Base-by-base conservation (phyloP, 1,284 basidiomycete genomes). In the Trametes pubescens region DNA sequence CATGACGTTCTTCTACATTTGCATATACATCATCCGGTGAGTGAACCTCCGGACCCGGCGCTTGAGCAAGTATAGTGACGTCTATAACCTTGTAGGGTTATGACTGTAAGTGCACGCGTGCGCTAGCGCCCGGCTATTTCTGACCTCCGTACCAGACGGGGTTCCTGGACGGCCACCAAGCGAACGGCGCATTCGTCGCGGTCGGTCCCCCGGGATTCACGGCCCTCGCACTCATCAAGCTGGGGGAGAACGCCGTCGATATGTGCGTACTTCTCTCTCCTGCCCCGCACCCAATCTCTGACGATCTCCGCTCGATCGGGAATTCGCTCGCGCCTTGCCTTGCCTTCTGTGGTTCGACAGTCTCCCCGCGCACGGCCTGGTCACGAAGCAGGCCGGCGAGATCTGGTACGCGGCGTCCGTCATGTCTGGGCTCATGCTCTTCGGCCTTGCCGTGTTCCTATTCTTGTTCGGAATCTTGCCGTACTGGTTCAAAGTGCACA, bases 1-100 rank as follows among this genome's bases (percentile, higher is more conserved):
- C 74, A 80, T 84, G 77, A 83, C 82, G 14, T 81, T 82, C 71
- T 81, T 83, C 69, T 84, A 84, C 65, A 79, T 84, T 52, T 81
- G 80, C 71, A 82, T 84, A 56, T 84, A 83, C 67, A 76, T 84
- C 62, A 80, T 81, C 65, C 79, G 80, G 79, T 80, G 48, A 24
- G 78, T 73, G 26, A 37, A 18, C 35, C 53, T 58, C 64, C 61
- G 65, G 26, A 38, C 11, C 16, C 51, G 43, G 40, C 53, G 61
- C 44, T 52, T 51, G n/a, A 14, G 38, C 16, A 24, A 14, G 16
- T 13, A 38, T 57, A 47, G 44, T 65, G 58, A 65, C 65, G 60
- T 57, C 43, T 57, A 34, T 55, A 18, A 60, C 51, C 43, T 35
- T 55, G 37, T 62, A 80, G 81, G n/a, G 78, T 83, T 37, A 82